Evolutionary conservation across 768 basidiomycete genomes (phyloP), one percentile per base, ranked within the genome.

Genomic region (Lepiota brunneoincarnata): DNA sequence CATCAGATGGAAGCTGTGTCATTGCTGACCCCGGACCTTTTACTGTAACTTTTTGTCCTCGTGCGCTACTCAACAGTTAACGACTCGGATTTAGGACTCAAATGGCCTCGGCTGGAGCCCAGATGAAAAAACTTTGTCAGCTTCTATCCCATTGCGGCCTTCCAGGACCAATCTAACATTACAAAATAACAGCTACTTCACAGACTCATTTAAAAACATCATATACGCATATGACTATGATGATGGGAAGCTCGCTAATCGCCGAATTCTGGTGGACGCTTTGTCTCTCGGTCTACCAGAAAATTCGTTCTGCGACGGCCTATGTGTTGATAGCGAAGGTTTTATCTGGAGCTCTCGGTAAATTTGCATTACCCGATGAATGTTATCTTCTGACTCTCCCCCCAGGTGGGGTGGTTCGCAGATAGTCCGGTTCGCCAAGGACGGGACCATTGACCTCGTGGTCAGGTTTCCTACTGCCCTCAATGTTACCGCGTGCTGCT

Each of bases 141-240:
- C 64, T 18, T 14, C 43, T 59, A 51, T 20, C 14, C 23, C 48
- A 18, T 58, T 50, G 4, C 18, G 24, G 52, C 17, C 55, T 7
- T 23, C 5, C 20, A 34, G 37, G 15, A 26, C 24, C 11, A 31
- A 48, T 46, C 40, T 48, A 34, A 58, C 42, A 38, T 43, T 17
- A 57, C 46, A 42, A 42, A 48, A 62, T 15, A 41, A n/a, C 58
- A 87, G 86, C 66, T 87, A 86, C 68, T 86, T 86, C 64, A 87
- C 86, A 51, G 83, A 88, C 65, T 87, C 84, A 1, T 67, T 80
- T 51, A 69, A 69, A n/a, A 85, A 87, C 68, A 72, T 75, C 59
- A 88, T 89, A 57, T 82, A 84, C 57, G 82, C 80, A 18, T 86
- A 85, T 61, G 82, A 86, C 62, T 88, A 87, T 59, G 71, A 78